Evolutionary conservation across 768 basidiomycete genomes (phyloP), one percentile per base, ranked within the genome.

Genomic region (Pleurotus ostreatus): DNA sequence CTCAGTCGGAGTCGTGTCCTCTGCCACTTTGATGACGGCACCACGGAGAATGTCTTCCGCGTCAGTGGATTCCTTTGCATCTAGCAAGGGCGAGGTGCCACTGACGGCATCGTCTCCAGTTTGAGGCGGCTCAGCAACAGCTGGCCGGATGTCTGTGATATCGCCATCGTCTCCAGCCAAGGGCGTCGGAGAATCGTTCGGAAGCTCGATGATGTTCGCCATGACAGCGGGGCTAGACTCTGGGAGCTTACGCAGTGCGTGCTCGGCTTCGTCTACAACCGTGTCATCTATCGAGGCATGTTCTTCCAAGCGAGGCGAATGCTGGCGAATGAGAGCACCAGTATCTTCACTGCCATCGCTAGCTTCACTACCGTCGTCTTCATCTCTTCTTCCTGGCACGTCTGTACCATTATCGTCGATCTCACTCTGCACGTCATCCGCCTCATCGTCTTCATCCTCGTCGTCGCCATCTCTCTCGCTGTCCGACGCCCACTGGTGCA

Each of bases 381-480:
- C 46, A 1, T 34, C 30, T 1, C 13, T 20, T 39, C 30, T 34
- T n/a, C 20, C 20, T 11, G 41, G 7, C 6, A 16, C 4, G 41
- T 44, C 41, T 7, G 13, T 22, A 7, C 55, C 55, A 12, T 41
- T 22, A 34, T 34, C 30, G 8, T 66, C 68, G 1, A 69, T 69
- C 0, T 61, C 62, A 3, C 63, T 69, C 1, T 68, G 68, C 2
- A 63, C 68, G 4, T 62, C 67, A 0, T 58, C 70, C 1, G 64
- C 68, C 1, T 63, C 70, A 12, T 61, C 66, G 7, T 68, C 73
- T 7, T 65, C 69, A 3, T 60, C 62, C 6, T 63, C 71, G 7
- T 61, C 68, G 2, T 66, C 71, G 1, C 71, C 74, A 0, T 73
- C 72, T 2, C 66, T 70, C 5, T 71, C 73, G 12, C 74, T 75